Base-by-base conservation (phyloP, 2,329 filamentous ascomycete genomes). In the Claviceps fusiformis region DNA sequence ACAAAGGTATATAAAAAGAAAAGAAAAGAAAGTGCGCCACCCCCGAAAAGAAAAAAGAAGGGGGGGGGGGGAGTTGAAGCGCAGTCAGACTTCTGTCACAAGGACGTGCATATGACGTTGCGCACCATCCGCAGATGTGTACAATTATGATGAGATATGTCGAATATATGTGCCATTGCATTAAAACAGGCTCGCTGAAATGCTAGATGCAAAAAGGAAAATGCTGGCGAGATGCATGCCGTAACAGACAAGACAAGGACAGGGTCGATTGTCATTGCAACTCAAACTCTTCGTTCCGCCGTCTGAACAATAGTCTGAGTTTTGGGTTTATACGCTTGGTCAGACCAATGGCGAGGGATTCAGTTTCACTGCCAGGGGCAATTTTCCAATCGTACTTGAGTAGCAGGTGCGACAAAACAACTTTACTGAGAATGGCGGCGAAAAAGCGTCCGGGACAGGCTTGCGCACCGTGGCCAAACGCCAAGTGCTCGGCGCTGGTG, bases 401-500 rank as follows among this genome's bases (percentile, higher is more conserved):
- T 11, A 57, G 13, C 11, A 57, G 52, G 27, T 57, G 56, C 8
- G 56, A 57, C 27, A 57, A 33, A 6, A 56, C 52, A 8, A 57
- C 48, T 35, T 57, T 57, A 17, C 35, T 50, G 15, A 57, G 44
- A 9, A 57, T 19, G 7, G 56, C 48, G 27, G 56, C 56, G 31
- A 57, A 57, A 31, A 57, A 57, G 1, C 56, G 54, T 33, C 56
- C 56, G 17, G 56, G 56, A 49, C 56, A 57, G 13, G 56, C 56
- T 41, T 57, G 56, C 19, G 52, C 44, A 17, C 56, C 56, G n/a
- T 57, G 54, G 31, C 56, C 56, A 47, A 57, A 57, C 1, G 56
- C 56, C 35, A 57, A 39, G 44, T 57, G 56, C 8, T 57, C 56
- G 6, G 56, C 51, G 47, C 56, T 57, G 10, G 56, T 55, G 5